Evolutionary conservation across 2,329 filamentous ascomycete genomes (phyloP).

Genomic region (Rugonectria rugulosa): DNA sequence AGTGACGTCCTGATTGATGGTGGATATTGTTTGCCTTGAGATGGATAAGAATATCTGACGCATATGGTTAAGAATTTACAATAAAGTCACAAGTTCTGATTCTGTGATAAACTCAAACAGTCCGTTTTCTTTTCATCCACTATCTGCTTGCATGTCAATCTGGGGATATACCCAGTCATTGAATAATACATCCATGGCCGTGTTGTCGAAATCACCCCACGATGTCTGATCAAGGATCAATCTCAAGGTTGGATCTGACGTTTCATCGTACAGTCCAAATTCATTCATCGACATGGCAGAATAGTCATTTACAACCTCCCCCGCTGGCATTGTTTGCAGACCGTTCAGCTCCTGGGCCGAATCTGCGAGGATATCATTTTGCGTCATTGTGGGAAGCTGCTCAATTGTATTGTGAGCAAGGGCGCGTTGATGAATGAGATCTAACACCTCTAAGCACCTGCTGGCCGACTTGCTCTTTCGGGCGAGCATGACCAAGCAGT

Average conservation of each 20-base stretch:
- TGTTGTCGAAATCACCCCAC: conserved; percentile 17
- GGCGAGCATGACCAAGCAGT: conserved; percentile 12
- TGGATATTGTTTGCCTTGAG: conserved; percentile 41
- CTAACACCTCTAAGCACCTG: conserved; percentile 13
- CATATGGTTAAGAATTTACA: not conserved
- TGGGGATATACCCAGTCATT: conserved; percentile 20
- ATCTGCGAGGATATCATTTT: not conserved
- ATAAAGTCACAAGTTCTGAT: not conserved
- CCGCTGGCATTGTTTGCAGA: not conserved
- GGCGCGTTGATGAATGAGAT: conserved; percentile 9
- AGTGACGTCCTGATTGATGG: conserved; percentile 57
- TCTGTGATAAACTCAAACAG: too few species aligned
- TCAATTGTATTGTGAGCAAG: not conserved
- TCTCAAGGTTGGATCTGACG: conserved; percentile 10
- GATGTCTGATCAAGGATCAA: conserved; percentile 18
- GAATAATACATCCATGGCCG: conserved; percentile 15
- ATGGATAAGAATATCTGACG: not conserved
- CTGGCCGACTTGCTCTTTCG: conserved; percentile 15
- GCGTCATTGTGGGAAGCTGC: not conserved
- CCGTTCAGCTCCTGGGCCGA: conserved; percentile 1
- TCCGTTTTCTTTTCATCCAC: not conserved
- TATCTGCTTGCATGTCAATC: conserved; percentile 10
- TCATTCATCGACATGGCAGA: conserved; percentile 4
- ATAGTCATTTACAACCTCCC: not conserved
- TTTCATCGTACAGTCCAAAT: conserved; percentile 8